These are phyloP conservation scores for Litchi chinensis DNA, from an alignment of 345 rosid genomes.

Conservation along the genomic window DNA sequence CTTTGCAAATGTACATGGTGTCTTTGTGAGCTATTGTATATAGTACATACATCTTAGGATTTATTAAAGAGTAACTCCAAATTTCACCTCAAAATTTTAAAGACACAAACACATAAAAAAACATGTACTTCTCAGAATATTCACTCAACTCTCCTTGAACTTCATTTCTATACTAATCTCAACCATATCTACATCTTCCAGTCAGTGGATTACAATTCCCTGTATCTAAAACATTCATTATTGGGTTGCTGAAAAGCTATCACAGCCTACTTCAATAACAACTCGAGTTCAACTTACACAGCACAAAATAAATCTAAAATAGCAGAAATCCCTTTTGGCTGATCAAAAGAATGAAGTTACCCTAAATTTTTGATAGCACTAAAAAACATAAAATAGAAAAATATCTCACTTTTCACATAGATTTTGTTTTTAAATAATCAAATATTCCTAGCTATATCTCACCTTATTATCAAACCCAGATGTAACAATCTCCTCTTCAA, in stretches of 20 bases:
- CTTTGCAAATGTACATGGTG: background rate
- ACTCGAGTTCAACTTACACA: background rate
- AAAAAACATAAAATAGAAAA: background rate
- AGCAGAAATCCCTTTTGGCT: background rate
- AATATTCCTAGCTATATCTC: background rate
- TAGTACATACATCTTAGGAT: background rate
- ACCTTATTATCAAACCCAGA: conserved; percentile 55
- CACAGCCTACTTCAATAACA: background rate
- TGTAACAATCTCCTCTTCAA: conserved; percentile 51
- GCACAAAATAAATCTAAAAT: background rate
- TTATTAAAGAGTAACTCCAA: background rate
- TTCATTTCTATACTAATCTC: background rate
- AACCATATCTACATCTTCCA: background rate
- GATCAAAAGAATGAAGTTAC: background rate
- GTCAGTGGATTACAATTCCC: background rate
- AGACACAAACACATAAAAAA: background rate
- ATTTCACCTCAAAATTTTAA: background rate
- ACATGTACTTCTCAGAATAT: background rate
- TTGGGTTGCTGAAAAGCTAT: background rate
- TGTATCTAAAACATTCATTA: background rate
- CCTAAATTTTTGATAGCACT: background rate
- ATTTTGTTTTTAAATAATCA: background rate
- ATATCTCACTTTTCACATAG: background rate
- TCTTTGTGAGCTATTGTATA: background rate
- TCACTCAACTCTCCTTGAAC: background rate